Conservation (phyloP, 1,284 basidiomycete genomes). For the Ceratobasidium sp. region DNA sequence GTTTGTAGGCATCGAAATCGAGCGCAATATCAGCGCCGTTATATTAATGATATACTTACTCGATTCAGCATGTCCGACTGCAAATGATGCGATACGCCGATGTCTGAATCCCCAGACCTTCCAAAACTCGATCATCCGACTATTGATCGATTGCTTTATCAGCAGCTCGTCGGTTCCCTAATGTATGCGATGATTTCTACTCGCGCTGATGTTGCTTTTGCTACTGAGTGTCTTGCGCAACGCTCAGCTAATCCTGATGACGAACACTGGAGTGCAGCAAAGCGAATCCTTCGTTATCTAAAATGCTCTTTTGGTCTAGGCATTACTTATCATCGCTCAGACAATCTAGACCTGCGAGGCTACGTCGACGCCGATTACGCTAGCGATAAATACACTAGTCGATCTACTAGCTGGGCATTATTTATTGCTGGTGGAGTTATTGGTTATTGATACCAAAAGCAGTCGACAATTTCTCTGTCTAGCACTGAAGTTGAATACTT, state of each 20-base stretch:
- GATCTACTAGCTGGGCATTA: constrained; percentile 11
- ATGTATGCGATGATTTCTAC: constrained; percentile 45
- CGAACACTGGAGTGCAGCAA: constrained; percentile 46
- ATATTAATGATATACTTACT: constrained; percentile 29
- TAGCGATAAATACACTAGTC: constrained; percentile 5
- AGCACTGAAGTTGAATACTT: constrained; percentile 53
- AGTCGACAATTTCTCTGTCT: constrained; percentile 48
- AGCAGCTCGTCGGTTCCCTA: constrained; percentile 44
- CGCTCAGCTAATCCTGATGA: constrained; percentile 44
- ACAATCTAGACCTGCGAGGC: background rate
- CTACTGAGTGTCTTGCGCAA: constrained; percentile 44
- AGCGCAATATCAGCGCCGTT: constrained; percentile 39
- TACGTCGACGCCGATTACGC: constrained; percentile 9
- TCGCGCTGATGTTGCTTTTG: constrained; percentile 47
- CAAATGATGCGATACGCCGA: constrained; percentile 39
- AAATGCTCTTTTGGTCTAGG: constrained; percentile 52
- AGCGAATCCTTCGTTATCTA: constrained; percentile 47
- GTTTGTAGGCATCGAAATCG: constrained; percentile 43
- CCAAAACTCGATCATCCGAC: background rate
- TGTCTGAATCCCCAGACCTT: background rate
- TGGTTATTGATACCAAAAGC: constrained; percentile 44
- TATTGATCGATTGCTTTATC: constrained; percentile 22
- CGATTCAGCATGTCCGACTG: constrained; percentile 27
- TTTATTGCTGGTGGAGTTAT: background rate
- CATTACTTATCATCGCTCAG: constrained; percentile 36